Percentiles rank a stretch among this genome's conserved stretches.
phyloP scores from a whole-genome alignment of 805 yeast species.

The Hanseniaspora valbyensis region DNA sequence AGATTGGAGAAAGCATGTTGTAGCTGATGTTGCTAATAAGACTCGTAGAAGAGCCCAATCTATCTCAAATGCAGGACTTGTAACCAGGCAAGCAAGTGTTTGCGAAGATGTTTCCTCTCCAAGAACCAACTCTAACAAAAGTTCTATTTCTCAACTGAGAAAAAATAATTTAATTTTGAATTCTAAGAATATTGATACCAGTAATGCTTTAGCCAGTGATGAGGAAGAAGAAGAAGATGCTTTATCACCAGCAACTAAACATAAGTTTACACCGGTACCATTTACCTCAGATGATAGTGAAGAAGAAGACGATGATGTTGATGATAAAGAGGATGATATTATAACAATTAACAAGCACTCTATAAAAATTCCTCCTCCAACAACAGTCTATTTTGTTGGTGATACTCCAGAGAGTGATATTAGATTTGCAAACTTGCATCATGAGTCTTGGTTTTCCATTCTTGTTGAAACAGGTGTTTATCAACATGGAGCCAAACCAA shows the following conservation, averaged over 20 bases:
- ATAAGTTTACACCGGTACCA: neutral
- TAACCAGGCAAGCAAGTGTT: conserved; percentile 4
- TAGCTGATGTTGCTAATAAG: conserved; percentile 34
- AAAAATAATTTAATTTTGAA: neutral
- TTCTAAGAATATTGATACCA: neutral
- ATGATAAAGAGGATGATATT: conserved; percentile 12
- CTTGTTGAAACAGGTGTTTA: conserved; percentile 81
- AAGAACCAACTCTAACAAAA: conserved; percentile 13
- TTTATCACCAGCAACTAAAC: neutral
- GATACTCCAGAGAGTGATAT: conserved; percentile 86
- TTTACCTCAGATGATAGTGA: neutral
- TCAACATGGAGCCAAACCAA: conserved; percentile 67
- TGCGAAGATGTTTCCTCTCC: neutral
- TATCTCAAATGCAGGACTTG: neutral
- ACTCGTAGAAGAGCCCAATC: conserved; percentile 10
- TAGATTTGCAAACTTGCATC: conserved; percentile 78
- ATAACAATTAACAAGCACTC: conserved; percentile 11
- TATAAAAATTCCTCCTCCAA: conserved; percentile 55
- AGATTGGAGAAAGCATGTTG: conserved; percentile 66
- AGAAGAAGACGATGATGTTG: conserved; percentile 24
- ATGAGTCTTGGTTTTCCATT: conserved; percentile 73
- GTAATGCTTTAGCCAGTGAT: neutral
- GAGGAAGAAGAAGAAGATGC: neutral
- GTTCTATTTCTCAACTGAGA: conserved; percentile 2
- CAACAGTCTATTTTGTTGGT: conserved; percentile 80